Percentiles rank a stretch among this genome's conserved stretches.
phyloP scores from a whole-genome alignment of 495 filamentous ascomycete species.

The Podospora pseudocomata region DNA sequence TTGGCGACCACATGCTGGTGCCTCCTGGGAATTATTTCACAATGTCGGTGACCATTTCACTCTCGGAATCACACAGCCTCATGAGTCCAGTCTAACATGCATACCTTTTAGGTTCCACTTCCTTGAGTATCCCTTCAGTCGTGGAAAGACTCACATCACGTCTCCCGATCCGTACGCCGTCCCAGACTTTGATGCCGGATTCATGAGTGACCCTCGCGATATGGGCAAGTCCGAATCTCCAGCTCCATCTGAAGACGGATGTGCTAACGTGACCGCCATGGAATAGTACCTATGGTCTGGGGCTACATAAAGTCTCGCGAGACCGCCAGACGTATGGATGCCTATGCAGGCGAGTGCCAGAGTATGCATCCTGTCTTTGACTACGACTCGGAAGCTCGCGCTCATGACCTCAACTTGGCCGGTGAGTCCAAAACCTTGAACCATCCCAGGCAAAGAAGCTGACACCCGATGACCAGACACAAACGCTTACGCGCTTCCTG shows the following conservation, averaged over 20 bases:
- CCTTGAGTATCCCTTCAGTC: slow-evolving; percentile 77
- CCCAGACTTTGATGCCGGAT: slow-evolving; percentile 78
- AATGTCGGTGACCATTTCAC: slow-evolving; percentile 42
- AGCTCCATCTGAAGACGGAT: background rate
- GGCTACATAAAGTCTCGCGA: slow-evolving; percentile 83
- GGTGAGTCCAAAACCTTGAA: background rate
- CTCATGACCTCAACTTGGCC: slow-evolving; percentile 67
- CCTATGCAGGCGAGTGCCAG: slow-evolving; percentile 74
- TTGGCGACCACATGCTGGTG: slow-evolving; percentile 68
- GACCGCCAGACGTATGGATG: slow-evolving; percentile 72
- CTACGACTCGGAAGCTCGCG: slow-evolving; percentile 62
- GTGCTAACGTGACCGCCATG: background rate
- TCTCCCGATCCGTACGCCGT: slow-evolving; percentile 67
- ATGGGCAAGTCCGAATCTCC: slow-evolving; percentile 41
- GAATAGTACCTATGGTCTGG: slow-evolving; percentile 69
- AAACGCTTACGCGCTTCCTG: slow-evolving; percentile 67
- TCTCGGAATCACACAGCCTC: too few species aligned
- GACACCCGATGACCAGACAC: slow-evolving; percentile 45
- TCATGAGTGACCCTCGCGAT: slow-evolving; percentile 81
- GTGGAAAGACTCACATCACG: slow-evolving; percentile 68
- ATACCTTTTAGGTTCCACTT: slow-evolving; percentile 58
- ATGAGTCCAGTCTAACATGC: too few species aligned
- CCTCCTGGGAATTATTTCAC: slow-evolving; percentile 73
- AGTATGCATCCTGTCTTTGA: slow-evolving; percentile 63
- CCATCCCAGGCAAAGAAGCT: background rate